Evolutionary conservation across 257 asterid species (phyloP), one percentile per base, ranked within the genome.

Genomic region (Nicotiana tabacum): DNA sequence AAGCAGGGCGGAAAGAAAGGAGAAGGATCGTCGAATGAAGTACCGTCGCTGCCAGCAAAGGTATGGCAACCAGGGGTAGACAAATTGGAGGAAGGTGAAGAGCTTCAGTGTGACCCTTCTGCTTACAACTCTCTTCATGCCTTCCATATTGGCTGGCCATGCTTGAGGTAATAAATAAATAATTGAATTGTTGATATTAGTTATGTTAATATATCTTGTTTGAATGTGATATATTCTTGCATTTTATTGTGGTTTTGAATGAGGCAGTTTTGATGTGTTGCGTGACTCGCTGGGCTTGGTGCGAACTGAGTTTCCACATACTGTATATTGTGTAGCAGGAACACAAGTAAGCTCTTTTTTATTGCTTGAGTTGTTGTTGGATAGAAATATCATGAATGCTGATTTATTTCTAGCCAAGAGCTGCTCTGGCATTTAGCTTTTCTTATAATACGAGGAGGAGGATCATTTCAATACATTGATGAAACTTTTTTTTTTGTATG

Each of bases 11-110:
- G 91, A 68, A 91, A 87, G 84, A 94, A 85, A 78, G 94, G 88
- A 56, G 97, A 90, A 82, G 97, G 90, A 21, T 90, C 97, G 33
- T 88, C 93, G 24, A 87, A 68, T 86, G 43, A 86, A 33, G 90
- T 78, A 58, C 93, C 94, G 15, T 33, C 89, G 1, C 77, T 85
- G 76, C 90, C 90, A 37, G 88, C 91, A 29, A 94, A 91, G 88
- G 98, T 96, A 85, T 93, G 98, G 98, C 95, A 90, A 77, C 99
- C 98, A 0, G 97, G 97, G 11, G 98, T 94, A 4, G 98, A 94
- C 90, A 82, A 87, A 76, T 83, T 96, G 84, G 98, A 91, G 81
- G 98, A 93, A 82, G 99, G 96, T 60, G 98, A 96, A 87, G 97
- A 96, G 90, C 93, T 96, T 70, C 97, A 92, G 83, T 96, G 97